Base-by-base conservation (phyloP, 768 basidiomycete species). In the Tephrocybe sp. region DNA sequence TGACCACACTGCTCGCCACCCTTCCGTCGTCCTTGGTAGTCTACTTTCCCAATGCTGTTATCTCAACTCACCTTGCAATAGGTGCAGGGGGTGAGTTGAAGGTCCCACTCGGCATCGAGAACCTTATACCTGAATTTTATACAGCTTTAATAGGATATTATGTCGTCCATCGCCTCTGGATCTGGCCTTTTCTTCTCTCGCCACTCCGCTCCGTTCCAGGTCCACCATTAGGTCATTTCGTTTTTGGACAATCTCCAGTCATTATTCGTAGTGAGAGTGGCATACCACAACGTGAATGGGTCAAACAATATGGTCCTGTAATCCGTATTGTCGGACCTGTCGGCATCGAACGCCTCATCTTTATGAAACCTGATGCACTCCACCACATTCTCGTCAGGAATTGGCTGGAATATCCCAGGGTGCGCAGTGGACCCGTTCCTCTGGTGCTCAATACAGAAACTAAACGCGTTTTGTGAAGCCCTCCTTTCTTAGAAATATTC, bases 271-370 rank as follows among this genome's bases (percentile, higher is more conserved):
- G 68, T 2, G 76, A 78, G 61, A 60, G 72, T 30, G 73, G 77
- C 14, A 71, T 75, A 18, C 70, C 73, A 1, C 75, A 76, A 42
- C 70, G 73, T 43, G 66, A 70, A 57, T 79, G 77, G 77, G 71
- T 71, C 37, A 77, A 80, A 55, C 49, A 72, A 23, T 67, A 77
- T 49, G 77, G 78, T 1, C 65, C 73, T 3, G 66, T 73, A 14
- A 70, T 79, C 5, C 73, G 76, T 28, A 62, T 68, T 20, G 71
- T 78, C n/a, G 78, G 79, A 1, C 71, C 74, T 0, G 15, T 80
- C 11, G 78, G 77, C 4, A 64, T 74, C 15, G 77, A 79, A 55
- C 66, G 76, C 14, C 54, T 80, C 15, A 69, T 78, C 6, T 73
- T 76, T 58, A 65, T 72, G 61, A 66, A 65, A 25, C 73, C 78